Conservation (phyloP, 1,284 basidiomycete species). For the Ganoderma multipileum region DNA sequence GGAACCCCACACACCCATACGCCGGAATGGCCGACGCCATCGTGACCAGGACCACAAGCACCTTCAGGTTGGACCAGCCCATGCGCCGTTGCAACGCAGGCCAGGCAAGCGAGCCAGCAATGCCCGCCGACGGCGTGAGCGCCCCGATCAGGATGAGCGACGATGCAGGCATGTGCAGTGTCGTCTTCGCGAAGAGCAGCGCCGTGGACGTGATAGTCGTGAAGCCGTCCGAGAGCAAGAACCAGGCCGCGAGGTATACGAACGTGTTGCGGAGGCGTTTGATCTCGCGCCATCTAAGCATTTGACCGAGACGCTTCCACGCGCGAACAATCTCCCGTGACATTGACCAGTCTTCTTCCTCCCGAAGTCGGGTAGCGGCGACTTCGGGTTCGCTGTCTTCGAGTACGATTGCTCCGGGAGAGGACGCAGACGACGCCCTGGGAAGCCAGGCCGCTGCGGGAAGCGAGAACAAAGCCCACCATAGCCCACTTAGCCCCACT, state of each 20-base stretch:
- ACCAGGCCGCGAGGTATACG: conserved; percentile 89
- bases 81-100: conserved; percentile 68
- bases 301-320: conserved; percentile 71
- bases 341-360: conserved; percentile 50
- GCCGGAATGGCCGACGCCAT: conserved; percentile 75
- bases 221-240: conserved; percentile 88
- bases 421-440: conserved; percentile 30
- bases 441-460: conserved; percentile 81
- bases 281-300: conserved; percentile 76
- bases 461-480: conserved; percentile 86
- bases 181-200: conserved; percentile 83
- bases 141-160: conserved; percentile 77
- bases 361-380: conserved; percentile 20
- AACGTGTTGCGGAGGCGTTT: conserved; percentile 83
- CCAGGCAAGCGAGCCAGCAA: conserved; percentile 77
- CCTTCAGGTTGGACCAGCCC: conserved; percentile 69
- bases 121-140: conserved; percentile 72
- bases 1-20: conserved; percentile 85
- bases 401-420: conserved; percentile 23
- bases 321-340: conserved; percentile 61
- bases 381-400: conserved; percentile 24
- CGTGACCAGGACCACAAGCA: conserved; percentile 73
- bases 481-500: conserved; percentile 80
- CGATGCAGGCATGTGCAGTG: conserved; percentile 74
- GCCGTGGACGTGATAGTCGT: conserved; percentile 87